Percentiles rank a stretch among this genome's conserved stretches.
Conservation (phyloP, 352 stramenopile species). For the Detonula confervacea region DNA sequence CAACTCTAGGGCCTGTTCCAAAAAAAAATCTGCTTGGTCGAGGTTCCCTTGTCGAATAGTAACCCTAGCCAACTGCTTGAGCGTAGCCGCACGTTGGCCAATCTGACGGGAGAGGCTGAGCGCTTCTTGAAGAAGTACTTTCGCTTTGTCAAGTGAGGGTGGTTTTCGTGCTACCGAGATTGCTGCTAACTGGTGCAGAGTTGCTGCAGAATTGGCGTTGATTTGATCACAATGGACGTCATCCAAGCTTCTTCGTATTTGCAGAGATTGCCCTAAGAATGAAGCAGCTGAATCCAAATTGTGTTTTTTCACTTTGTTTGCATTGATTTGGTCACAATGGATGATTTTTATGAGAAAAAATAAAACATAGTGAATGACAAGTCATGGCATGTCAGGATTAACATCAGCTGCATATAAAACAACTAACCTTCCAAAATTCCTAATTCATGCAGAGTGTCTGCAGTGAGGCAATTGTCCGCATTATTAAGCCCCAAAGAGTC, state of each 20-base stretch:
- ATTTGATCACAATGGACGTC: conserved; percentile 25
- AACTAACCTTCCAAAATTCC: conserved; percentile 66
- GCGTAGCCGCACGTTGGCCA: conserved; percentile 68
- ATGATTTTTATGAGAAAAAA: too few relatives aligned
- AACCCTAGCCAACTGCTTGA: conserved; percentile 70
- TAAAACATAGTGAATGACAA: too few relatives aligned
- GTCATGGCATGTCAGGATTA: too few relatives aligned
- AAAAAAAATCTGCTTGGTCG: conserved; percentile 55
- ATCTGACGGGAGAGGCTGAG: conserved; percentile 62
- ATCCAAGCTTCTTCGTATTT: conserved; percentile 42
- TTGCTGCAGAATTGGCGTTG: conserved; percentile 59
- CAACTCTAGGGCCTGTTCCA: conserved; percentile 66
- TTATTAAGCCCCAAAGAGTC: conserved; percentile 43
- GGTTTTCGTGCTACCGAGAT: conserved; percentile 68
- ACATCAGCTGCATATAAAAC: too few relatives aligned
- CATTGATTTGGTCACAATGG: too few relatives aligned
- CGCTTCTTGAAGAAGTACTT: conserved; percentile 63
- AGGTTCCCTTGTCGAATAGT: conserved; percentile 66
- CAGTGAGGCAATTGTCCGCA: conserved; percentile 25
- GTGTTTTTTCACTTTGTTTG: conserved; percentile 76
- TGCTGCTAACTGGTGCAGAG: conserved; percentile 71
- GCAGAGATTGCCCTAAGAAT: conserved; percentile 57
- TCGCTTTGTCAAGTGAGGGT: conserved; percentile 57
- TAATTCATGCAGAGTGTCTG: conserved; percentile 67
- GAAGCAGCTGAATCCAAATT: conserved; percentile 58